Evolutionary conservation across 2,329 filamentous ascomycete genomes (phyloP).

Genomic region (Fusarium hainanense): DNA sequence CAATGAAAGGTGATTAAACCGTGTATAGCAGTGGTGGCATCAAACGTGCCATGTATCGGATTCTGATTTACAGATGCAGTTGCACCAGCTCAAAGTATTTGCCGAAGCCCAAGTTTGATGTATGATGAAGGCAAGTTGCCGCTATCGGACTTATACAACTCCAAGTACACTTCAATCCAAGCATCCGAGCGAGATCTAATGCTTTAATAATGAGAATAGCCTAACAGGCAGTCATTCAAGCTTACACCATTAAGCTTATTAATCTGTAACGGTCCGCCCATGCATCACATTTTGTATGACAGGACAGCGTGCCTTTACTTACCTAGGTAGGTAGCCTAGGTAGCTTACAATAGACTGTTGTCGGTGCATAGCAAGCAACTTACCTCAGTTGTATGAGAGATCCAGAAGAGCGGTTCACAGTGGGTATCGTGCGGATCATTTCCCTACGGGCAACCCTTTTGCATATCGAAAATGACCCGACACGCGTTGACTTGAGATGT

Average conservation of each 20-base stretch:
- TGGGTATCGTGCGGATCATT: slow-evolving; percentile 13
- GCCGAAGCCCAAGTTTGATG: neutral
- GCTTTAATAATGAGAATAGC: neutral
- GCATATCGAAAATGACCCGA: slow-evolving; percentile 8
- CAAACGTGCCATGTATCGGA: neutral
- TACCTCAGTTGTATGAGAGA: neutral
- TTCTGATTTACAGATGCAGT: neutral
- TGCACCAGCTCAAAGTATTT: neutral
- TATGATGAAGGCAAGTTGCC: neutral
- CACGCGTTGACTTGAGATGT: slow-evolving; percentile 12
- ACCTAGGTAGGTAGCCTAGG: neutral
- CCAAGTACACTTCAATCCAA: neutral
- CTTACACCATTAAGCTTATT: slow-evolving; percentile 12
- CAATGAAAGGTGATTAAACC: neutral
- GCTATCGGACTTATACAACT: neutral
- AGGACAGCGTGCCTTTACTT: neutral
- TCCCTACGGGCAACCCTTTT: neutral
- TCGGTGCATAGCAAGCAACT: neutral
- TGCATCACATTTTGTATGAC: neutral
- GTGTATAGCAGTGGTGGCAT: neutral
- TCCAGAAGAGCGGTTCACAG: slow-evolving; percentile 6
- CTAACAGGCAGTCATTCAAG: neutral
- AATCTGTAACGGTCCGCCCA: neutral
- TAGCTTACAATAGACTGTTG: neutral
- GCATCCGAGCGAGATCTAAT: neutral